Conservation (phyloP, 345 rosid species). For the Ricinus communis region DNA sequence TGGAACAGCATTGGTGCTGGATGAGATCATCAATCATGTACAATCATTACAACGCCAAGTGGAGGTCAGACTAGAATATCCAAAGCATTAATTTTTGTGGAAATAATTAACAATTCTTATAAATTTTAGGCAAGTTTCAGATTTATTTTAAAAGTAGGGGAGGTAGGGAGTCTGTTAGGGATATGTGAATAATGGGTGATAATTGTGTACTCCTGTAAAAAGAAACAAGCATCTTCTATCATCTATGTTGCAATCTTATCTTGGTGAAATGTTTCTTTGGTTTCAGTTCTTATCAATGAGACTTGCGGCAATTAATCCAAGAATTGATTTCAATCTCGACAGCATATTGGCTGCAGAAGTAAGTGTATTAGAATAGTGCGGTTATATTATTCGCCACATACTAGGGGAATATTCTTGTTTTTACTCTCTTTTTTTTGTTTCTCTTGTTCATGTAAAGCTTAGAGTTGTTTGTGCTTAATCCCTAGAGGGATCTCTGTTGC, state of each 20-base stretch:
- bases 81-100: not conserved
- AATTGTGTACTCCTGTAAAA: not conserved
- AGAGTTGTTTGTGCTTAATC: not conserved
- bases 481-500: constrained; percentile 7
- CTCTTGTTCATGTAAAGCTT: not conserved
- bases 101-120: not conserved
- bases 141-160: not conserved
- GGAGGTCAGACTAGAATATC: constrained; percentile 65
- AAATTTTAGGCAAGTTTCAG: not conserved
- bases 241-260: constrained; percentile 7
- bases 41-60: constrained; percentile 91
- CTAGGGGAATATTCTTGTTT: not conserved
- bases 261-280: not conserved
- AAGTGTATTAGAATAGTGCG: too few relatives aligned
- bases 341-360: constrained; percentile 74
- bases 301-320: constrained; percentile 85
- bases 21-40: constrained; percentile 95
- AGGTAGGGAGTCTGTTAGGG: not conserved
- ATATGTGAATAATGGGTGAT: not conserved
- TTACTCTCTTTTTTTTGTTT: not conserved
- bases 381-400: not conserved
- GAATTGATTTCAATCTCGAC: constrained; percentile 77
- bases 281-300: constrained; percentile 93
- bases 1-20: constrained; percentile 91
- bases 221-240: not conserved